Percentiles rank a stretch among this genome's conserved stretches.
phyloP scores from a whole-genome alignment of 805 yeast species.

The Debaryomyces prosopidis region DNA sequence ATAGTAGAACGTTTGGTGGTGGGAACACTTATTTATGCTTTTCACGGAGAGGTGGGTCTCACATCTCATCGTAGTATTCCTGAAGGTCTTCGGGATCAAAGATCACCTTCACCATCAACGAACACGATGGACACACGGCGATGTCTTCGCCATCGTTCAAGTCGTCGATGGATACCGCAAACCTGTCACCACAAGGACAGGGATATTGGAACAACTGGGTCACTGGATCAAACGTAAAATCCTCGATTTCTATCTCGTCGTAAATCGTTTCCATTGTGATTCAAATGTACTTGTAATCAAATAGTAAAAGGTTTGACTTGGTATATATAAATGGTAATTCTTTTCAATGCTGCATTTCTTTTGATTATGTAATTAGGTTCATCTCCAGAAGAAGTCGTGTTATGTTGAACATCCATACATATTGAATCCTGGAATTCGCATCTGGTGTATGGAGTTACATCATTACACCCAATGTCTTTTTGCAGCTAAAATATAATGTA shows the following conservation, averaged over 20 bases:
- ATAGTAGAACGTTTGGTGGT: too few relatives aligned
- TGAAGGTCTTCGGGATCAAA: constrained; percentile 67
- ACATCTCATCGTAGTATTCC: constrained; percentile 36
- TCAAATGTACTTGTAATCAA: neutral
- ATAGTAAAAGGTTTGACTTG: neutral
- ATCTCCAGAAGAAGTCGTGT: too few relatives aligned
- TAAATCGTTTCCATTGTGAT: constrained; percentile 62
- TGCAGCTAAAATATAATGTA: too few relatives aligned
- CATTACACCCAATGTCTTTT: too few relatives aligned
- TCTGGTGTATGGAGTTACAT: too few relatives aligned
- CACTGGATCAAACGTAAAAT: constrained; percentile 85
- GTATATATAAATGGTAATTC: neutral
- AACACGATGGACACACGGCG: constrained; percentile 96
- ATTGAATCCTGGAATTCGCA: too few relatives aligned
- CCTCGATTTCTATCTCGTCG: constrained; percentile 96
- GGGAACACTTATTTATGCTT: too few relatives aligned
- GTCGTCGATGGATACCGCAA: constrained; percentile 84
- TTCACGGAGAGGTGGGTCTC: too few relatives aligned
- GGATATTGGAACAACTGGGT: constrained; percentile 87
- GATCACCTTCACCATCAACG: constrained; percentile 87
- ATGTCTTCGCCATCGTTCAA: constrained; percentile 87
- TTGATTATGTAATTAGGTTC: too few relatives aligned
- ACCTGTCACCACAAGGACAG: constrained; percentile 97
- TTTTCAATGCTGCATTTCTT: neutral
- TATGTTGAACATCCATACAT: too few relatives aligned